Base-by-base conservation (phyloP, 2,329 filamentous ascomycete genomes). In the Graphilbum ipis-grandicollis region DNA sequence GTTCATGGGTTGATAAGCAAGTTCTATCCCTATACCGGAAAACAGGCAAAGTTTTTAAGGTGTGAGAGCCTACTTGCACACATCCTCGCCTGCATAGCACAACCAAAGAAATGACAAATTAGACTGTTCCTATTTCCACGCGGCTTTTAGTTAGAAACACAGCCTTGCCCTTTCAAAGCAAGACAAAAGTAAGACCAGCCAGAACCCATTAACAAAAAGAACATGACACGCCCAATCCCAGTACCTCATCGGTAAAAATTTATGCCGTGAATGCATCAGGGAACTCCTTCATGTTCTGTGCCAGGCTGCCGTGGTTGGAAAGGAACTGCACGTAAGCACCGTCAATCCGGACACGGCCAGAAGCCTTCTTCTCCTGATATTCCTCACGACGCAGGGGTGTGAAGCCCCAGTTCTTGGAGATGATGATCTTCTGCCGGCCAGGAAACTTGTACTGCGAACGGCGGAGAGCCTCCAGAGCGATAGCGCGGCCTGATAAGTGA, bases 371-470 rank as follows among this genome's bases (percentile, higher is more conserved):
- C 65, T 85, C 75, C 59, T 93, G 71, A 71, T 96, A 98, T 65
- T 98, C 90, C 53, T 96, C 90, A 55, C 90, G 86, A 57, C 84
- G 80, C 56, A 98, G 83, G 59, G 86, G 86, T 46, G 90, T 98
- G 82, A 98, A 98, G 53, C 90, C 90, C 90, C 90, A 98, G 79
- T 98, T 98, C 85, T 96, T 98, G 74, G 82, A 92, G 69, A 96
- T 79, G 58, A 98, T 94, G 71, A 98, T 96, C 85, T 98, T 98
- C 77, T 98, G 90, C 69, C 90, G 88, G 65, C 90, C 90, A 52
- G 90, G 90, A 83, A 98, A 98, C 81, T 96, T 98, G 84, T 96
- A 94, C 79, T 94, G 90, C 50, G 85, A 92, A 64, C 90, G 85
- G 62, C 92, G 88, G 63, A 98, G 83, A 59, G 90, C 90, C 79